These are phyloP conservation scores for Sarcodon sp. DNA, from an alignment of 768 basidiomycete genomes.

Conservation along the genomic window DNA sequence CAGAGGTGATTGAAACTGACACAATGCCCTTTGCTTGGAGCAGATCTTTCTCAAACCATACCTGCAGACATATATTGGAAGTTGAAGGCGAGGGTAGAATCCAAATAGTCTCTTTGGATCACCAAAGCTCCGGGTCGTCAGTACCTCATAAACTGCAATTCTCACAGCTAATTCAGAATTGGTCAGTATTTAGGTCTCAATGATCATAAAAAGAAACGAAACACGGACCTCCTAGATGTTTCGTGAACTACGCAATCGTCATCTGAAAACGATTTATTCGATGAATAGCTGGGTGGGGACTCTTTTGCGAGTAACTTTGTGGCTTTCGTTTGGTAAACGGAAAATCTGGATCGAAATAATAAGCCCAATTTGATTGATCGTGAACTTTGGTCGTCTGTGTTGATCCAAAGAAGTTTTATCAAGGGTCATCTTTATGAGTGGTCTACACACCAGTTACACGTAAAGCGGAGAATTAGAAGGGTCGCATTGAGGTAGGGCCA, in stretches of 20 bases:
- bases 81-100: neutral
- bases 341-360: neutral
- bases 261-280: too few species aligned
- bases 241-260: too few species aligned
- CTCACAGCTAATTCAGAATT: neutral
- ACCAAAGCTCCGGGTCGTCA: neutral
- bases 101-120: neutral
- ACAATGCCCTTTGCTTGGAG: neutral
- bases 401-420: neutral
- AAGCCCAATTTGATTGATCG: neutral
- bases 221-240: neutral
- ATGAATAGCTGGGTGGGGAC: too few species aligned
- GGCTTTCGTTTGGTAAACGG: neutral
- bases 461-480: neutral
- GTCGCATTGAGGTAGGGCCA: neutral
- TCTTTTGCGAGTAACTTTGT: neutral
- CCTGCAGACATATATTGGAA: neutral
- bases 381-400: neutral
- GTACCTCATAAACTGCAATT: neutral
- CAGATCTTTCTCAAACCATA: neutral
- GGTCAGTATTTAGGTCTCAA: neutral
- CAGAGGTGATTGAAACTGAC: neutral
- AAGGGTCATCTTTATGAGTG: neutral
- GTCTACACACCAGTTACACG: neutral
- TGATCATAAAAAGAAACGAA: neutral